Evolutionary conservation across 768 basidiomycete species (phyloP).

Genomic region (Termitomyces sp.): DNA sequence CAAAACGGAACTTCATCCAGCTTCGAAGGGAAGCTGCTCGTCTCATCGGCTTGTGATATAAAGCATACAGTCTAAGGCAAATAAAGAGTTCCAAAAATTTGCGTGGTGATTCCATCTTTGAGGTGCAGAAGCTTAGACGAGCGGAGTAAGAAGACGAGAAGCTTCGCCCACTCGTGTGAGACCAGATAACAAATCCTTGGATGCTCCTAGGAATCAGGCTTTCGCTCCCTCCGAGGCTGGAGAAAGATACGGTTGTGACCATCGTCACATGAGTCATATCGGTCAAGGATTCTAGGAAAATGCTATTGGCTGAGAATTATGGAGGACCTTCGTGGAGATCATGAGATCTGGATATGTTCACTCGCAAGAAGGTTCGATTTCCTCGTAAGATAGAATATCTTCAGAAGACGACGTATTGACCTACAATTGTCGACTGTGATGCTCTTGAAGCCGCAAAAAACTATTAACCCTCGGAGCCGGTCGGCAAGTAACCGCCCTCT

Average conservation of each 20-base stretch:
- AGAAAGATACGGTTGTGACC: background rate
- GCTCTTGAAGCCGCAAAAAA: constrained; percentile 81
- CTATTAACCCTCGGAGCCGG: constrained; percentile 78
- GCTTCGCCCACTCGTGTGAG: background rate
- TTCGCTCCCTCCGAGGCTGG: background rate
- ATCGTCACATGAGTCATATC: background rate
- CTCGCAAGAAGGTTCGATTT: no score
- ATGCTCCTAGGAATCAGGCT: background rate
- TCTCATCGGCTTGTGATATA: background rate
- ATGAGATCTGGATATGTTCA: background rate
- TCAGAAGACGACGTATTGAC: constrained; percentile 37
- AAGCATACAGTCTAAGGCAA: background rate
- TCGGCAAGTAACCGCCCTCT: constrained; percentile 74
- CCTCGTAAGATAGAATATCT: constrained; percentile 13
- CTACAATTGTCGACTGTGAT: constrained; percentile 70
- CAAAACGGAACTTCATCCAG: background rate
- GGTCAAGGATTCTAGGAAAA: background rate
- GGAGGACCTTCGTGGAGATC: background rate
- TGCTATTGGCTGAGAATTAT: background rate
- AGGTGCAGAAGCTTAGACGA: background rate
- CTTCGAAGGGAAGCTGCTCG: no score
- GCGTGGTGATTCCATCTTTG: no score
- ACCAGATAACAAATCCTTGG: background rate
- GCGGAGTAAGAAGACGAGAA: background rate
- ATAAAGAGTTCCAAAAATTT: background rate